Evolutionary conservation across 163 green algal species (phyloP).

Genomic region (Chlamydomonas reinhardtii): DNA sequence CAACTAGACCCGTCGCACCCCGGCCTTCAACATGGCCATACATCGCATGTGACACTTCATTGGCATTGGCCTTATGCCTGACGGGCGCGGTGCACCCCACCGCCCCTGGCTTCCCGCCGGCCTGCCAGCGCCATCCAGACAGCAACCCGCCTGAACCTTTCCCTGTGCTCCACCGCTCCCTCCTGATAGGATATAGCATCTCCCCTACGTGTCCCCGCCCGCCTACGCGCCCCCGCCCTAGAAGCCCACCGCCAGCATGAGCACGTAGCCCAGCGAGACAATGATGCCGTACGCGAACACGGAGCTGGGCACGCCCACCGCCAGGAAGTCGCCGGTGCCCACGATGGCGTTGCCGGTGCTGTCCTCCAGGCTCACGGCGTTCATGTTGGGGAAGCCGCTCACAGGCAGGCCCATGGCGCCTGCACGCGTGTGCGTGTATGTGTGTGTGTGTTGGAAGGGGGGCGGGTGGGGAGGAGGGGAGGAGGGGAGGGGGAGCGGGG

Average conservation of each 20-base stretch:
- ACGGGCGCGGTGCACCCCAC: no score
- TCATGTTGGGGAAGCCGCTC: constrained; percentile 89
- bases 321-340: constrained; percentile 75
- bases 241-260: constrained; percentile 73
- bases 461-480: background rate
- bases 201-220: background rate
- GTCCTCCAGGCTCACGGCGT: constrained; percentile 79
- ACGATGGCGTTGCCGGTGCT: constrained; percentile 71
- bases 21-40: no score
- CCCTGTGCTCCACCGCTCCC: no score
- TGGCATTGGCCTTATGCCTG: no score
- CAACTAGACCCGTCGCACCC: no score
- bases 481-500: background rate
- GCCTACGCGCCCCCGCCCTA: constrained; percentile 28
- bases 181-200: no score
- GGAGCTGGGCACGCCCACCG: constrained; percentile 71
- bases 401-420: constrained; percentile 85
- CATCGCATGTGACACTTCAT: no score
- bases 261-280: constrained; percentile 72
- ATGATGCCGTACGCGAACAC: constrained; percentile 74
- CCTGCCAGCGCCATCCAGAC: no score
- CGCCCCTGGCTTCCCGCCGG: no score
- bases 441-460: background rate
- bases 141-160: no score
- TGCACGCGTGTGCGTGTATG: no score